Evolutionary conservation across 1,284 basidiomycete species (phyloP), one percentile per base, ranked within the genome.

Genomic region (Chondrostereum purpureum): DNA sequence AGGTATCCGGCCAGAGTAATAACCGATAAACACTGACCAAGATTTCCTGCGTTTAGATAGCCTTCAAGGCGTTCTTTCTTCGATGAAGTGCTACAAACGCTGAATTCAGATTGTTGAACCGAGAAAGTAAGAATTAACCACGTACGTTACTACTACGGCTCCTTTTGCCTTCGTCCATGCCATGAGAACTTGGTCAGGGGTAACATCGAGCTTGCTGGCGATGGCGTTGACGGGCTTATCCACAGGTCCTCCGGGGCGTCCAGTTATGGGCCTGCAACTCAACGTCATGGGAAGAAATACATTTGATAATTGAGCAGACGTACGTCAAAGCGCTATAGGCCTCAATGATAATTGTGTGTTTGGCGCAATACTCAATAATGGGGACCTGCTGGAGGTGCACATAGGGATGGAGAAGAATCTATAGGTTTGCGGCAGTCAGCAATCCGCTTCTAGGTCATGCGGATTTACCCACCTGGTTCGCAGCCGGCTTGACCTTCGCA

Each of bases 331-430:
- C 65, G 39, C 81, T 82, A 61, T 86, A 89, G 0, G 80, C 83
- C 56, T 88, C 85, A 33, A 78, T 76, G 0, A 79, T 68, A 42
- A 89, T 83, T 20, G 70, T 71, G 45, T 88, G 68, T 51, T 72
- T 61, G 3, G 67, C 64, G 39, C 73, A 71, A 53, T 70, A 85
- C 21, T 77, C 76, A 14, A 89, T 61, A 10, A 82, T 68, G 1
- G 75, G 70, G 13, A 64, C 70, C 53, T 78, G 76, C 41, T 70
- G 61, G 5, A 64, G 61, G 56, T 80, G 81, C 45, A 83, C 79
- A 56, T 86, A 86, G 5, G 85, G 84, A 48, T 87, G 80, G 43
- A 88, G 71, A 18, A 72, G 56, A 49, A 82, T 83, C 79, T 82
- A 17, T 13, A 10, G 17, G 13, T 33, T 14, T 35, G 14, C 24